Conservation (phyloP, 1,139 yeast genomes). For the Blastobotrys capitulatus region DNA sequence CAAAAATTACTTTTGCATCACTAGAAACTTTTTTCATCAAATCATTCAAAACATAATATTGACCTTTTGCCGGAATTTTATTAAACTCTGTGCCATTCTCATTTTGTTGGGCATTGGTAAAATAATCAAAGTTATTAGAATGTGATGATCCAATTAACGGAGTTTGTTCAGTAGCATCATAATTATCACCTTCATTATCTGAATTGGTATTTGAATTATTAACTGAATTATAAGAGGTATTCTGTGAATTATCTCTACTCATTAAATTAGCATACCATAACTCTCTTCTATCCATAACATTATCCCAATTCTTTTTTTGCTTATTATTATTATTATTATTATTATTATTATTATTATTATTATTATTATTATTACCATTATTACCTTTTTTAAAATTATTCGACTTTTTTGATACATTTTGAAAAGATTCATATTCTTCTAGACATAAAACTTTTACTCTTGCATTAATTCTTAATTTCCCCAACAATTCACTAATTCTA, state of each 20-base stretch:
- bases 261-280: neutral
- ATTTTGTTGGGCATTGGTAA: slow-evolving; percentile 11
- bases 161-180: neutral
- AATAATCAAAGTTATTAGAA: neutral
- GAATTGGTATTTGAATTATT: too few relatives aligned
- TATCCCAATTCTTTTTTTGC: slow-evolving; percentile 62
- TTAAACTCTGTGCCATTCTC: slow-evolving; percentile 43
- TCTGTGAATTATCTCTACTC: too few relatives aligned
- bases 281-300: slow-evolving; percentile 49
- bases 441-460: slow-evolving; percentile 66
- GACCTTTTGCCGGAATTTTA: slow-evolving; percentile 86
- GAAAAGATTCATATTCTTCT: slow-evolving; percentile 21
- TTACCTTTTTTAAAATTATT: slow-evolving; percentile 80
- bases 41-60: slow-evolving; percentile 81
- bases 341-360: slow-evolving; percentile 52
- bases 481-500: slow-evolving; percentile 59
- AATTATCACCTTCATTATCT: neutral
- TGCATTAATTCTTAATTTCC: slow-evolving; percentile 78
- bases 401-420: slow-evolving; percentile 24
- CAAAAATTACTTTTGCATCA: slow-evolving; percentile 64
- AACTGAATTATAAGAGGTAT: too few relatives aligned
- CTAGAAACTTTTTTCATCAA: slow-evolving; percentile 63
- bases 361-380: slow-evolving; percentile 50
- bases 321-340: slow-evolving; percentile 30
- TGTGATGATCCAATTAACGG: neutral